These are phyloP conservation scores for Neoarthrinium moseri DNA, from an alignment of 2,329 filamentous ascomycete genomes.

Conservation along the genomic window DNA sequence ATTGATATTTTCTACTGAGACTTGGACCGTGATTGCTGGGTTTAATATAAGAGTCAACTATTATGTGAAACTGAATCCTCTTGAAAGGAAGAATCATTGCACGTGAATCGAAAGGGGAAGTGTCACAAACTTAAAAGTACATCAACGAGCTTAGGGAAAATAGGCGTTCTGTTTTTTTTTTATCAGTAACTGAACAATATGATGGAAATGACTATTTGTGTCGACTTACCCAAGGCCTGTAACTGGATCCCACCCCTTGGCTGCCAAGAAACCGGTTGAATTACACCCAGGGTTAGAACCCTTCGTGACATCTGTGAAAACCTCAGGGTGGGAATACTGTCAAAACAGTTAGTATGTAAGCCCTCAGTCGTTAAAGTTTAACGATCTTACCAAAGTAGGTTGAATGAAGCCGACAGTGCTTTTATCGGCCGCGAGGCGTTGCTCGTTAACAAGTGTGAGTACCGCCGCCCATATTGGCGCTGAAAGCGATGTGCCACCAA, in stretches of 20 bases:
- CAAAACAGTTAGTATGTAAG: not conserved
- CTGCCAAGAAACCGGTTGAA: constrained; percentile 8
- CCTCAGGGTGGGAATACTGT: constrained; percentile 9
- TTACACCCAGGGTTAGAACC: constrained; percentile 12
- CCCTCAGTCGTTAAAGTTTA: not conserved
- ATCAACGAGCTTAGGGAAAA: constrained; percentile 6
- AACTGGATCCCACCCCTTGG: constrained; percentile 9
- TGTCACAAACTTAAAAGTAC: constrained; percentile 2
- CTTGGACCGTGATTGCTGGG: too few relatives aligned
- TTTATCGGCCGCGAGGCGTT: constrained; percentile 26
- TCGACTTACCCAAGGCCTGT: constrained; percentile 4
- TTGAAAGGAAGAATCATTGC: too few relatives aligned
- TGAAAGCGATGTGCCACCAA: constrained; percentile 53
- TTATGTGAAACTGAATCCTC: too few relatives aligned
- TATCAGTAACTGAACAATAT: not conserved
- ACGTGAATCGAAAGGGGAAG: too few relatives aligned
- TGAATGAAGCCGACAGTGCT: constrained; percentile 8
- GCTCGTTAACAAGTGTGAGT: constrained; percentile 62
- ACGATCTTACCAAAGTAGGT: constrained; percentile 6
- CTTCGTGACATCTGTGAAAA: constrained; percentile 10
- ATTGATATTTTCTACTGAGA: too few relatives aligned
- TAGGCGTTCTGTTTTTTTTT: constrained; percentile 7
- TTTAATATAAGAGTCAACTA: too few relatives aligned
- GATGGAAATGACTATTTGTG: not conserved
- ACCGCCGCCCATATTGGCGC: constrained; percentile 58